Base-by-base conservation (phyloP, 441 rosid species). In the Pelargonium australe region DNA sequence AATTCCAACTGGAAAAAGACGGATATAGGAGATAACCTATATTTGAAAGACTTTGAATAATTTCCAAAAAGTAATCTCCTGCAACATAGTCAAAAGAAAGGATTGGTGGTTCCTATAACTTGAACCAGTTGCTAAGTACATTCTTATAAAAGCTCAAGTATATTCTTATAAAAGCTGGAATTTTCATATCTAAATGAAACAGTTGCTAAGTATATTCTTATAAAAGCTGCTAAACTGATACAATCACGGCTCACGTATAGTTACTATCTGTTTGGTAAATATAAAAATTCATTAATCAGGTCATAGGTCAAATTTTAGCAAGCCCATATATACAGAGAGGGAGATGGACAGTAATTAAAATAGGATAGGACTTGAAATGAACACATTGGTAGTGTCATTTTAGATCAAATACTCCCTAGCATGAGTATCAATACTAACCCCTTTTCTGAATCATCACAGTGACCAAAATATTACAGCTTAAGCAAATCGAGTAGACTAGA, bases 11-110 rank as follows among this genome's bases (percentile, higher is more conserved):
- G 64, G 68, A 51, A 60, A 68, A 28, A 67, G 65, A 72, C 70
- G 20, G 64, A 14, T 58, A 60, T 47, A 9, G 19, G 57, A 49
- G 60, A 65, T 63, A 41, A 28, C 65, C 44, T 63, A 28, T 63
- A 28, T 44, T 57, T 43, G 25, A 58, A 64, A 43, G 25, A 47
- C 68, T 65, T 69, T 73, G 55, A 65, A 64, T 65, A 55, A 44
- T 73, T 66, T 62, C 57, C 74, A 8, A 64, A 44, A 58, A 77
- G 13, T 63, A 72, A 65, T 58, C 62, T 64, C 77, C 88, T 82
- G 88, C 85, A 66, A 66, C 65, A 78, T 37, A 7, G 41, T 10
- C 31, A 23, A 63, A 8, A 63, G 65, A 12, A 28, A 28, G 13
- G 43, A 25, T 31, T 25, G 64, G 43, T 63, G 44, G 14, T 45